phyloP scores from a whole-genome alignment of 2,329 filamentous ascomycete genomes.

The Diaporthe sp. region DNA sequence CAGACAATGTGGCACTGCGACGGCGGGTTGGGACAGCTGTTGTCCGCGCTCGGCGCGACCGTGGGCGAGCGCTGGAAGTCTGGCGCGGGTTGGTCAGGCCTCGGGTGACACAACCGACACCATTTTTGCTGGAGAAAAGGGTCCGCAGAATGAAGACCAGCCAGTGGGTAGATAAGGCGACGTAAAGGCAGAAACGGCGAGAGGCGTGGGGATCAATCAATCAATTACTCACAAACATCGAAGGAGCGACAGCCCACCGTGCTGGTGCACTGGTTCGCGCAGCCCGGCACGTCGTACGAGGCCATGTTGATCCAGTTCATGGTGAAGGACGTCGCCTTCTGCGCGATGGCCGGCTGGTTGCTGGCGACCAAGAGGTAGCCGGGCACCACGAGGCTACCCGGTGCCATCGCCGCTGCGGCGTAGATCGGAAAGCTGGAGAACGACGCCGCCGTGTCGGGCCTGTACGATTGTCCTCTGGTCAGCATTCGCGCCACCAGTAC shows the following conservation, averaged over 20 bases:
- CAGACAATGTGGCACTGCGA: constrained; percentile 29
- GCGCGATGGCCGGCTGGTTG: constrained; percentile 7
- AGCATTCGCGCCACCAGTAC: neutral
- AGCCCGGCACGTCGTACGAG: neutral
- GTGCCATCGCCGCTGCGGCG: neutral
- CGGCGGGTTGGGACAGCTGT: neutral
- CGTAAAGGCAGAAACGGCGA: neutral
- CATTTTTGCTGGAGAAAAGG: too few species aligned
- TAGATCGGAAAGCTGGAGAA: too few species aligned
- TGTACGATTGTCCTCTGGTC: neutral
- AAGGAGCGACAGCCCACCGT: constrained; percentile 11
- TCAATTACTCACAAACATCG: constrained; percentile 17
- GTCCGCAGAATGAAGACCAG: too few species aligned
- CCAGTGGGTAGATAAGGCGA: too few species aligned
- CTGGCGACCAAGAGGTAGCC: constrained; percentile 3
- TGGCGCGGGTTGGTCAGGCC: neutral
- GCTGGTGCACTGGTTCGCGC: constrained; percentile 6
- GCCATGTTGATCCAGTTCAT: constrained; percentile 18
- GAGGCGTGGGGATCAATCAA: too few species aligned
- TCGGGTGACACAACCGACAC: neutral
- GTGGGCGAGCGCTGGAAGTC: constrained; percentile 28
- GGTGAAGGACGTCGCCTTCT: neutral
- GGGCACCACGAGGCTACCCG: neutral
- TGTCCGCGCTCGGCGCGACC: constrained; percentile 23
- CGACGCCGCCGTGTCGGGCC: neutral